phyloP scores from a whole-genome alignment of 768 basidiomycete genomes.

The Termitomyces titanicus region DNA sequence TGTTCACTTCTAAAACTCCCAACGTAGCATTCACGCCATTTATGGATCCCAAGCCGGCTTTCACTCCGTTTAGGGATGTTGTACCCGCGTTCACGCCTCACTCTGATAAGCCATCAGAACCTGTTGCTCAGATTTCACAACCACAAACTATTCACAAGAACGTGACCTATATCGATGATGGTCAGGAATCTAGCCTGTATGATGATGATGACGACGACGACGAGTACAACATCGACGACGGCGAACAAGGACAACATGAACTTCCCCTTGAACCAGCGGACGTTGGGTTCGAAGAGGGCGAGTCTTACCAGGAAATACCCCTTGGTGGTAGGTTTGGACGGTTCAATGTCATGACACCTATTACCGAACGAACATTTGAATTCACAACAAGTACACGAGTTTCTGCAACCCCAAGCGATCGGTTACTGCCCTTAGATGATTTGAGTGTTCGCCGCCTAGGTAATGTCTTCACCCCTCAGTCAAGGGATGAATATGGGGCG shows the following conservation, averaged over 20 bases:
- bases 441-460: constrained; percentile 18
- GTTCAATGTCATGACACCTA: constrained; percentile 96
- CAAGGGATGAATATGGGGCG: constrained; percentile 42
- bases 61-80: constrained; percentile 39
- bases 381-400: constrained; percentile 61
- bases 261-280: constrained; percentile 22
- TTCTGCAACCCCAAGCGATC: constrained; percentile 37
- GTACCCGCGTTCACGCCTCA: constrained; percentile 35
- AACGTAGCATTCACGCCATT: constrained; percentile 37
- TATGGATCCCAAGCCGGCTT: constrained; percentile 28
- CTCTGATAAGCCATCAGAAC: constrained; percentile 17
- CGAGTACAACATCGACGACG: constrained; percentile 21
- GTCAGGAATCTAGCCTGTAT: constrained; percentile 26
- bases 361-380: constrained; percentile 92
- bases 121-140: neutral
- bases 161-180: constrained; percentile 27
- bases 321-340: constrained; percentile 74
- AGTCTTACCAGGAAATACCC: constrained; percentile 46
- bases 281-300: constrained; percentile 34
- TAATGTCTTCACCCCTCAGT: constrained; percentile 26
- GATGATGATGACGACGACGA: constrained; percentile 30
- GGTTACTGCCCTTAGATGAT: constrained; percentile 13
- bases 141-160: constrained; percentile 19
- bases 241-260: constrained; percentile 31
- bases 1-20: constrained; percentile 44